Evolutionary conservation across 2,329 filamentous ascomycete species (phyloP).

Genomic region (Westerdykella aurantiaca): DNA sequence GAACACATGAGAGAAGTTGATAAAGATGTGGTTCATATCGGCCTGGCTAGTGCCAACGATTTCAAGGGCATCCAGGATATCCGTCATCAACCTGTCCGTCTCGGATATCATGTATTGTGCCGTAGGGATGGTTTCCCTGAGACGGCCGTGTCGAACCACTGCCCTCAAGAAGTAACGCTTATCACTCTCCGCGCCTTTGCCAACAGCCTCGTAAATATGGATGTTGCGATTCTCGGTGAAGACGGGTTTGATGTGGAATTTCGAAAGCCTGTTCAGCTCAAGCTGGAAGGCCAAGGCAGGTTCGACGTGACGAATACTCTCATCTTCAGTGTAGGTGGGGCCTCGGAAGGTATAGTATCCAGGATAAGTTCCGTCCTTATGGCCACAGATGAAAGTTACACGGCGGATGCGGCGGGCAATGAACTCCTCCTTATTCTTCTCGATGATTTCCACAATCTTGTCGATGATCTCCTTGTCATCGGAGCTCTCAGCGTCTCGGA

Average conservation of each 20-base stretch:
- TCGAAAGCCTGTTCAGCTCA: conserved; percentile 85
- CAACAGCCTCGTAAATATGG: conserved; percentile 94
- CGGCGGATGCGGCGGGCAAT: conserved; percentile 76
- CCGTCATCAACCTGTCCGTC: conserved; percentile 91
- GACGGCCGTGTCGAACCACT: conserved; percentile 85
- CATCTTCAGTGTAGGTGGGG: conserved; percentile 80
- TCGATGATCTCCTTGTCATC: conserved; percentile 75
- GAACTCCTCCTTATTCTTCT: conserved; percentile 78
- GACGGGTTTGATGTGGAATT: conserved; percentile 96
- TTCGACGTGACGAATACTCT: conserved; percentile 94
- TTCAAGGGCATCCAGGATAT: conserved; percentile 94
- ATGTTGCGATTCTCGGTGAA: conserved; percentile 99
- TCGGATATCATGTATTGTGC: conserved; percentile 97
- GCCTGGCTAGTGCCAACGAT: conserved; percentile 99
- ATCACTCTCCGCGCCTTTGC: conserved; percentile 90
- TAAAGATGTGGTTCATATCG: conserved; percentile 99
- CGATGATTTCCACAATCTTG: conserved; percentile 69
- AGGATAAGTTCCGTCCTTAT: conserved; percentile 88
- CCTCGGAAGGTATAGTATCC: conserved; percentile 99
- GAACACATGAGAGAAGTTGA: conserved; percentile 98
- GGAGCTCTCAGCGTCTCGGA: conserved; percentile 77
- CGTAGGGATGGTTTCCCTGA: conserved; percentile 96
- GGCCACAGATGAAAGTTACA: conserved; percentile 92
- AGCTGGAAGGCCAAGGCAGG: conserved; percentile 97
- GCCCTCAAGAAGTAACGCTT: conserved; percentile 98